Evolutionary conservation across 176 grass and related monocot species (phyloP), one percentile per base, ranked within the genome.

Genomic region (Phoenix roebelenii): DNA sequence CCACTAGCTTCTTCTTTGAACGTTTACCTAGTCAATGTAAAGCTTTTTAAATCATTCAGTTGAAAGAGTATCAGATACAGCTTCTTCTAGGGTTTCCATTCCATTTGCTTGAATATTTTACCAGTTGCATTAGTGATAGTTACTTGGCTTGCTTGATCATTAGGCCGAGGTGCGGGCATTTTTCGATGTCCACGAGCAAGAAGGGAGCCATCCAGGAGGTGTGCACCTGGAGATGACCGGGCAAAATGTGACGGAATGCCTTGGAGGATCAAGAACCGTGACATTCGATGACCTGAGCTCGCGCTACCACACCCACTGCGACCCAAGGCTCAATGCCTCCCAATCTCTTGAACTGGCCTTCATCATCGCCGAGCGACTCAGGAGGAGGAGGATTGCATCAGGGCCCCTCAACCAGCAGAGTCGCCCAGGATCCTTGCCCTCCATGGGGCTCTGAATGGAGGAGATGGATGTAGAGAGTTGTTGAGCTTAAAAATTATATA

Each of bases 331-430:
- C 16, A 95, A 89, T 15, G 85, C 85, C 44, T 95, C 90, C 1
- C 90, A 89, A 64, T 89, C 90, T 19, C 85, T 95, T 58, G 90
- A 95, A 67, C 71, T 95, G 51, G 79, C 82, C 4, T 95, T 89
- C 60, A 77, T 89, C 32, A 76, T 95, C 16, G 74, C 83, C 0
- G 86, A 89, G 68, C 76, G 90, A 18, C 74, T 95, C 15, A 70
- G 90, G 54, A 86, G 69, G 61, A 82, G 80, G 71, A 86, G 90
- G 75, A 82, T 84, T 3, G 83, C 86, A 17, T 64, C 74, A 17
- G 77, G 58, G 67, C 58, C 69, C 52, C 61, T 80, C 18, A 79
- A 78, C 55, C 55, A 58, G 25, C 51, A 52, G 7, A 66, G 48
- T 59, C 50, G 74, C 50, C 44, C 70, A n/a, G 60, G 69, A 19